These are phyloP conservation scores for Nakataea oryzae DNA, from an alignment of 2,329 filamentous ascomycete genomes.

Conservation along the genomic window DNA sequence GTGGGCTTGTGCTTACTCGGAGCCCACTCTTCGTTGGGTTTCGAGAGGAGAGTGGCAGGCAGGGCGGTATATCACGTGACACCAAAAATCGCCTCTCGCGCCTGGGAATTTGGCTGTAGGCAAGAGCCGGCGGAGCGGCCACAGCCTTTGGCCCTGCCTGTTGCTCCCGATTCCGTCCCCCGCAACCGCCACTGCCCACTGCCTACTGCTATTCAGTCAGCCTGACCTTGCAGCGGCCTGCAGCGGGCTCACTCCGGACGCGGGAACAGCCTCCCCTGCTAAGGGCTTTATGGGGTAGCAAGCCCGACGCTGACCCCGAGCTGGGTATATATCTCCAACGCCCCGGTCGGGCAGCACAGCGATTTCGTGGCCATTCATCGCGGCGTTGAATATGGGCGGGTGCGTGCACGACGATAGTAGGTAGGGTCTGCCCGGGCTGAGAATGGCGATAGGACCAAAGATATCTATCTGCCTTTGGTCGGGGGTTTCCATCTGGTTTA, in stretches of 20 bases:
- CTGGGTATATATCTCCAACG: neutral
- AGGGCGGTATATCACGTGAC: neutral
- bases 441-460: too few species aligned
- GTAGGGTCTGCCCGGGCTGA: neutral
- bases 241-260: neutral
- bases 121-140: too few species aligned
- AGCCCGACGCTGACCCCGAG: neutral
- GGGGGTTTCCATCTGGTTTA: too few species aligned
- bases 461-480: neutral
- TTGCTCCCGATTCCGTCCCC: neutral
- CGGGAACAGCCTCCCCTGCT: neutral
- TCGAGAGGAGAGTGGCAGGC: neutral
- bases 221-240: neutral
- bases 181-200: too few species aligned
- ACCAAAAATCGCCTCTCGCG: too few species aligned
- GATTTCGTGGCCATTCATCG: neutral
- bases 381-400: neutral
- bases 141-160: neutral
- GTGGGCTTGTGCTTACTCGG: constrained; percentile 1
- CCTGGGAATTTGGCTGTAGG: neutral
- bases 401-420: neutral
- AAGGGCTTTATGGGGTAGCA: neutral
- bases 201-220: too few species aligned
- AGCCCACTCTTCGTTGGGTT: neutral
- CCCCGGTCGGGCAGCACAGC: too few species aligned